Base-by-base conservation (phyloP, 208 protist genomes). In the Leishmania martiniquensis region DNA sequence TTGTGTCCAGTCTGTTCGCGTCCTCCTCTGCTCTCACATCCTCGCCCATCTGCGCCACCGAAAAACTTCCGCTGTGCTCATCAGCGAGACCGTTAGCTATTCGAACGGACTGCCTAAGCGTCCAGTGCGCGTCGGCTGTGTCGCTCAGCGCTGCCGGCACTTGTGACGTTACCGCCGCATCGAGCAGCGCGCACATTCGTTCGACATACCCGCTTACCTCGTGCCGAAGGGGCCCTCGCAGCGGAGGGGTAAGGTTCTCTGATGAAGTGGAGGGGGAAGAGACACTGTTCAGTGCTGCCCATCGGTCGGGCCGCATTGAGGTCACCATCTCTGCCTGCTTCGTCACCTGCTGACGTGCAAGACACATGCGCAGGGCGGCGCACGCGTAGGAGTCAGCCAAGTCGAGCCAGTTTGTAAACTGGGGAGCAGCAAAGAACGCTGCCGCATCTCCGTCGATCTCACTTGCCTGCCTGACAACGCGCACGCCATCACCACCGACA, bases 121-220 rank as follows among this genome's bases (percentile, higher is more conserved):
- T 81, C 90, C 90, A 92, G 54, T 87, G 82, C n/a, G 81, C 85
- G 66, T 90, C 87, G n/a, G 82, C 86, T 0, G 87, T 87, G 2
- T 84, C 69, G 65, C 80, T 75, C n/a, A 88, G 84, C 22, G 82
- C 73, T 4, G 70, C 45, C 42, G 90, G 90, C 25, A 92, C 78
- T 34, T 77, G 67, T 25, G 9, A 45, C 13, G 74, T 54, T n/a
- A 55, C n/a, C 1, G 37, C 52, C 44, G 51, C 47, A 39, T 45
- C 37, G 17, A 80, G 13, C 17, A 32, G 29, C 9, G 34, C 34
- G 22, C 80, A 66, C 60, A 80, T 59, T 4, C 22, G 32, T 20
- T 76, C 75, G 0, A 80, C 22, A 25, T 77, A 76, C 1, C n/a
- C 7, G 9, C n/a, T 20, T n/a, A 84, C 80, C 25, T 72, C 80